These are phyloP conservation scores for Ganoderma resinaceum DNA, from an alignment of 1,284 basidiomycete species.

Conservation along the genomic window DNA sequence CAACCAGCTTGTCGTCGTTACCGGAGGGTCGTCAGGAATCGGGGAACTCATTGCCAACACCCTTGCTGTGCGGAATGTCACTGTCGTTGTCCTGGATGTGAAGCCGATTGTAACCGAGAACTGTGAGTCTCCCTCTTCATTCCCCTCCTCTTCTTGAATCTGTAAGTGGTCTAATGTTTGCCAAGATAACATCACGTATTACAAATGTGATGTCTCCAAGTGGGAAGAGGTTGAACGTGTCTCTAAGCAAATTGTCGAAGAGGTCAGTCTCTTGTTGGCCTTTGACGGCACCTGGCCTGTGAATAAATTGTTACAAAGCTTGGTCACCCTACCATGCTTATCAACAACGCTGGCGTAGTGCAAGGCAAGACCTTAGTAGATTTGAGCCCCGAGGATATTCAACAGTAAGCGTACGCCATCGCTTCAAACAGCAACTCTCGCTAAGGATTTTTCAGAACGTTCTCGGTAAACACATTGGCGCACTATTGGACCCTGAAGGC, in stretches of 20 bases:
- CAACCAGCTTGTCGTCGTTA: constrained; percentile 87
- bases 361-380: constrained; percentile 89
- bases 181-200: constrained; percentile 82
- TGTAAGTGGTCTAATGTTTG: background rate
- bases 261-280: constrained; percentile 54
- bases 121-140: constrained; percentile 49
- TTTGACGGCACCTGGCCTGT: background rate
- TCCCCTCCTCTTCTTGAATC: background rate
- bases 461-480: constrained; percentile 87
- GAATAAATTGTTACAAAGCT: constrained; percentile 53
- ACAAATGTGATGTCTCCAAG: constrained; percentile 90
- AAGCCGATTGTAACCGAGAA: constrained; percentile 80
- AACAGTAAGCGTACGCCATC: constrained; percentile 62
- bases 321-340: constrained; percentile 87
- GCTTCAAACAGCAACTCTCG: background rate
- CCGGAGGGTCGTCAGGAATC: constrained; percentile 92
- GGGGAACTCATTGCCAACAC: constrained; percentile 88
- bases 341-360: constrained; percentile 97
- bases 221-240: constrained; percentile 81
- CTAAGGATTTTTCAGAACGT: constrained; percentile 65
- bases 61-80: constrained; percentile 80
- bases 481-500: constrained; percentile 93
- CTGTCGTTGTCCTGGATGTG: constrained; percentile 87
- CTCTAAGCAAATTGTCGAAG: constrained; percentile 74
- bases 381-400: constrained; percentile 77